Conservation (phyloP, 2,329 filamentous ascomycete species). For the Fusarium sp. region DNA sequence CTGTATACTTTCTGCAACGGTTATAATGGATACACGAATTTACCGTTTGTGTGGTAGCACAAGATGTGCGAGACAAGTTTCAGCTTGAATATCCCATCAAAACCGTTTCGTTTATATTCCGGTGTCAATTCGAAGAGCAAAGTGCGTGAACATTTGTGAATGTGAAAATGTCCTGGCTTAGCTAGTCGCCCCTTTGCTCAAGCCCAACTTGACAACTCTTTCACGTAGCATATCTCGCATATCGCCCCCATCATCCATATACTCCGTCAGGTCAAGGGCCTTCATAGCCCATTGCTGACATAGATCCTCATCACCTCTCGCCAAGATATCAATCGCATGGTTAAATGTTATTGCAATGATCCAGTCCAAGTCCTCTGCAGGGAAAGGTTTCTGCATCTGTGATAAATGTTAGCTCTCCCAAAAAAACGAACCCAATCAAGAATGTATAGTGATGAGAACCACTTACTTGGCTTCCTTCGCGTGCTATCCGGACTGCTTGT, state of each 20-base stretch:
- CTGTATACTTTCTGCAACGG: conserved; percentile 22
- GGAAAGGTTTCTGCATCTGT: conserved; percentile 64
- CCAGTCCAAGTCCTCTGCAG: conserved; percentile 78
- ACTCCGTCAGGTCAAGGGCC: conserved; percentile 71
- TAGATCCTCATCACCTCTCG: conserved; percentile 62
- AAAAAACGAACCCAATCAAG: conserved; percentile 14
- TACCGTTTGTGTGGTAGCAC: conserved; percentile 18
- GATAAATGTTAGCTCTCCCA: conserved; percentile 2
- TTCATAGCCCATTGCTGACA: conserved; percentile 72
- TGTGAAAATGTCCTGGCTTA: neutral
- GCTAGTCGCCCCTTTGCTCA: conserved; percentile 17
- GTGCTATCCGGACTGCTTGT: conserved; percentile 68
- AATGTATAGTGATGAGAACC: neutral
- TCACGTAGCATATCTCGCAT: conserved; percentile 59
- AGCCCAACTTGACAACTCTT: conserved; percentile 56
- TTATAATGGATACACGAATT: conserved; percentile 28
- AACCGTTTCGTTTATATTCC: neutral
- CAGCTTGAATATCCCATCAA: neutral
- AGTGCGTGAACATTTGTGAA: neutral
- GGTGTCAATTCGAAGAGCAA: neutral
- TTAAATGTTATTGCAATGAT: conserved; percentile 78
- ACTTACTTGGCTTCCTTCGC: conserved; percentile 60
- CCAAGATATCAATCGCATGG: conserved; percentile 74
- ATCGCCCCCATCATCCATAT: conserved; percentile 64
- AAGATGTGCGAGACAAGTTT: conserved; percentile 10